These are phyloP conservation scores for Colletotrichum incanum DNA, from an alignment of 2,329 filamentous ascomycete genomes.

Conservation along the genomic window DNA sequence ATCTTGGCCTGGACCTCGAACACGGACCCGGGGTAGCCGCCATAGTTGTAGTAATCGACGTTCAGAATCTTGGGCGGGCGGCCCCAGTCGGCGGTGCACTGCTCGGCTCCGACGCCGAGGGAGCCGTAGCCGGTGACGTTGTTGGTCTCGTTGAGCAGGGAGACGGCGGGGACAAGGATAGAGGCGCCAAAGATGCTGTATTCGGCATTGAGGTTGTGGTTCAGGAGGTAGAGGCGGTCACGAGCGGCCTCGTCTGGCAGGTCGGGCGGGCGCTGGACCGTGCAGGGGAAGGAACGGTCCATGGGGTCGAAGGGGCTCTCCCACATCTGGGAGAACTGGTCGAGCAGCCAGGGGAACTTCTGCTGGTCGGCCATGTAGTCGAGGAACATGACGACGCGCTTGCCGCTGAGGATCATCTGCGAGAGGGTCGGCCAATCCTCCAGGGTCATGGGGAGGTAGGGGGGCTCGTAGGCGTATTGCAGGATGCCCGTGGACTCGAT, in stretches of 20 bases:
- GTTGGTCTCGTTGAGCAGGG: constrained; percentile 81
- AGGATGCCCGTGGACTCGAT: constrained; percentile 81
- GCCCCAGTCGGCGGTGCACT: constrained; percentile 75
- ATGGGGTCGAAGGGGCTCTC: constrained; percentile 88
- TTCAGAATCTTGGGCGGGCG: constrained; percentile 84
- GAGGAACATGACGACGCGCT: constrained; percentile 85
- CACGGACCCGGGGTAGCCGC: constrained; percentile 77
- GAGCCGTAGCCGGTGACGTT: constrained; percentile 75
- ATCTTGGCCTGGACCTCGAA: constrained; percentile 80
- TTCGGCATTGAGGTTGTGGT: constrained; percentile 91
- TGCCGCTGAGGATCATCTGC: constrained; percentile 79
- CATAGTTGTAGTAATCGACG: constrained; percentile 88
- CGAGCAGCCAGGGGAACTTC: constrained; percentile 85
- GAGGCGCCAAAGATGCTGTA: constrained; percentile 76
- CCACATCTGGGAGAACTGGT: constrained; percentile 92
- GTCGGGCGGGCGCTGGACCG: constrained; percentile 81
- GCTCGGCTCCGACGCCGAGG: constrained; percentile 74
- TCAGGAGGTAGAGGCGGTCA: constrained; percentile 83
- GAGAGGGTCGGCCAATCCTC: constrained; percentile 88
- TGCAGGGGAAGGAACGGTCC: constrained; percentile 80
- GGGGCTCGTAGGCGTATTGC: constrained; percentile 81
- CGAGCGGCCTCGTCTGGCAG: constrained; percentile 68
- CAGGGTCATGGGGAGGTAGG: constrained; percentile 78
- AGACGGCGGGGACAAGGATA: constrained; percentile 80
- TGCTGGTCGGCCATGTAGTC: constrained; percentile 89